Conservation (phyloP, 2,329 filamentous ascomycete genomes). For the Setomelanomma holmii region DNA sequence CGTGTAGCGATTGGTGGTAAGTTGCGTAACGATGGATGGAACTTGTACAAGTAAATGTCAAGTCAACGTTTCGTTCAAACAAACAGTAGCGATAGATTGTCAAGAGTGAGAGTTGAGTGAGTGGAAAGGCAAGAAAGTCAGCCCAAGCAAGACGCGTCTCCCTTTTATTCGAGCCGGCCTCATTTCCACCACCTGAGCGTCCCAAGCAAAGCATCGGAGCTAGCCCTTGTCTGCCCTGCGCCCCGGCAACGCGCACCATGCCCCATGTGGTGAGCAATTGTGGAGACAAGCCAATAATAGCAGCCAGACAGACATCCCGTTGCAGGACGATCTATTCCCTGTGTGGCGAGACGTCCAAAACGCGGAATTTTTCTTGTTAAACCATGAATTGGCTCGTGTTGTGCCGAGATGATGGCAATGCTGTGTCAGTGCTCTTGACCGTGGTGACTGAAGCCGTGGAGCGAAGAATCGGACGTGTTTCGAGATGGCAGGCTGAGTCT, state of each 20-base stretch:
- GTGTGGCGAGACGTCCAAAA: slow-evolving; percentile 3
- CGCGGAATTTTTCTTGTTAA: slow-evolving; percentile 15
- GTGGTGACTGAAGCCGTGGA: no score
- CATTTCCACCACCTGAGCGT: slow-evolving; percentile 11
- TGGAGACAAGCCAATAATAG: slow-evolving; percentile 20
- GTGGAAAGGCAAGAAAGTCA: slow-evolving; percentile 5
- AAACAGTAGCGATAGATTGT: slow-evolving; percentile 13
- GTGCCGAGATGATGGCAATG: slow-evolving; percentile 2
- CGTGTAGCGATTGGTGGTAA: slow-evolving; percentile 10
- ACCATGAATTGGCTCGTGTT: slow-evolving; percentile 9
- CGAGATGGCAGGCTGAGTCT: background rate
- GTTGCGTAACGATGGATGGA: slow-evolving; percentile 18
- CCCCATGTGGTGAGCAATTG: slow-evolving; percentile 1
- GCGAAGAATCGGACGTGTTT: background rate
- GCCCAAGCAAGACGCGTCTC: slow-evolving; percentile 15
- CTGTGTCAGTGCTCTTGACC: background rate
- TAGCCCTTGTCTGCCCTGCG: slow-evolving; percentile 23
- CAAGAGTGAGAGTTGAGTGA: slow-evolving; percentile 3
- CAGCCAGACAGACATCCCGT: slow-evolving; percentile 10
- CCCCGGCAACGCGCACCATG: slow-evolving; percentile 31
- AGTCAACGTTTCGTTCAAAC: slow-evolving; percentile 9
- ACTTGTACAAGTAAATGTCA: slow-evolving; percentile 18
- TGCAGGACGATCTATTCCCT: slow-evolving; percentile 5
- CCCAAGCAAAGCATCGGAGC: slow-evolving; percentile 19
- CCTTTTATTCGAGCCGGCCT: slow-evolving; percentile 22